A percentile compares a stretch with the other conserved stretches of the same genome.
Conservation (phyloP, 768 basidiomycete species). For the Austroboletus eburneus region DNA sequence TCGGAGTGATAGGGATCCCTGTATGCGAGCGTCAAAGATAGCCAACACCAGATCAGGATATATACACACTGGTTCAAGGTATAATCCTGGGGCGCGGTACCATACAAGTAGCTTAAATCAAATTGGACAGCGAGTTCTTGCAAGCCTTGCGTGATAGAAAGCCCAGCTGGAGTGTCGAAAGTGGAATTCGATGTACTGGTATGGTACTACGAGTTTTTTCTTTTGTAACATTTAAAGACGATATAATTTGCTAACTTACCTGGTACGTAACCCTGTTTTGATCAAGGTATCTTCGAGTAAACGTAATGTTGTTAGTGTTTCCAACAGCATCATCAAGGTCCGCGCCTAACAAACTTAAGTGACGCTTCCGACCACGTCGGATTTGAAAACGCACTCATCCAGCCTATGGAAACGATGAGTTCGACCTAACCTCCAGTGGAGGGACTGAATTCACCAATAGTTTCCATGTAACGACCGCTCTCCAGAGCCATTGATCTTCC, state of each 20-base stretch:
- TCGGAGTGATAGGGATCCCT: constrained; percentile 64
- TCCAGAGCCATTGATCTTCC: constrained; percentile 46
- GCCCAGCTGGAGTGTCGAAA: constrained; percentile 62
- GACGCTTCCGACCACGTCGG: not conserved
- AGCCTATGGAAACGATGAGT: constrained; percentile 32
- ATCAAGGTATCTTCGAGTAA: constrained; percentile 73
- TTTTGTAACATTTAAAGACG: not conserved
- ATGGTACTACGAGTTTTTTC: constrained; percentile 51
- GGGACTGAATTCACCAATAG: constrained; percentile 52
- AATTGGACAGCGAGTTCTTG: constrained; percentile 50
- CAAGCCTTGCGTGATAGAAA: constrained; percentile 52
- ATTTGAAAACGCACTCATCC: constrained; percentile 50
- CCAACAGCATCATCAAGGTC: constrained; percentile 40
- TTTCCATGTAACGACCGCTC: constrained; percentile 91
- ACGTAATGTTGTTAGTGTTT: constrained; percentile 49
- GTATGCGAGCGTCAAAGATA: too few species aligned
- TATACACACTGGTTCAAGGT: constrained; percentile 53
- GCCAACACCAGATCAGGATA: not conserved
- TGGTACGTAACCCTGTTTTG: constrained; percentile 76
- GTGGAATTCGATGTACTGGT: constrained; percentile 43
- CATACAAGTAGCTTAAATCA: constrained; percentile 60
- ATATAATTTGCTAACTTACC: constrained; percentile 31
- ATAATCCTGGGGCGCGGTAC: constrained; percentile 74
- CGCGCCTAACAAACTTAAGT: constrained; percentile 34
- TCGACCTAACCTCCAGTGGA: too few species aligned